Conservation (phyloP, 179 eudicot genomes). For the Gypsophila paniculata region DNA sequence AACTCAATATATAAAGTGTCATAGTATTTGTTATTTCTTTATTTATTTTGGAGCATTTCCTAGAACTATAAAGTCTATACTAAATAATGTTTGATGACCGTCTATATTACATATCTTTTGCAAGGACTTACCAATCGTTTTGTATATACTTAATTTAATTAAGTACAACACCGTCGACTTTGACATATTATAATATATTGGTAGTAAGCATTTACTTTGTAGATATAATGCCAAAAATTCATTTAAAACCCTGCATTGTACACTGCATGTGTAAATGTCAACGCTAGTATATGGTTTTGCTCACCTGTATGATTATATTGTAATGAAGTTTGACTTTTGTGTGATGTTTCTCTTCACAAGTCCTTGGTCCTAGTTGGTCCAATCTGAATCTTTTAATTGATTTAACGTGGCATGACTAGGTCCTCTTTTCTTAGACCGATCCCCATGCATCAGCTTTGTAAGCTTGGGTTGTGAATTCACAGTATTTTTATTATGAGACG, state of each 20-base stretch:
- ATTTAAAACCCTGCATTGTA: neutral
- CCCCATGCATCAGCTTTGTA: too few relatives aligned
- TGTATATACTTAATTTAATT: slow-evolving; percentile 9
- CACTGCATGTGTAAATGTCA: slow-evolving; percentile 15
- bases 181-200: neutral
- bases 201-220: slow-evolving; percentile 21
- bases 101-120: slow-evolving; percentile 1
- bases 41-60: neutral
- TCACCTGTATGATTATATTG: slow-evolving; percentile 8
- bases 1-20: too few relatives aligned
- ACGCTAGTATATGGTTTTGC: slow-evolving; percentile 15
- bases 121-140: neutral
- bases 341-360: slow-evolving; percentile 23
- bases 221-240: slow-evolving; percentile 13
- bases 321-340: slow-evolving; percentile 17
- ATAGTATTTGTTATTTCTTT: too few relatives aligned
- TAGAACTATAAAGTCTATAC: neutral
- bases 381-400: slow-evolving; percentile 5
- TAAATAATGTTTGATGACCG: slow-evolving; percentile 11
- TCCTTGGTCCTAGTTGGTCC: neutral
- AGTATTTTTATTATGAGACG: too few relatives aligned
- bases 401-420: slow-evolving; percentile 22
- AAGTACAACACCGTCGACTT: too few relatives aligned
- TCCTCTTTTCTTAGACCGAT: neutral
- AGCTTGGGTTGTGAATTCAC: too few relatives aligned